Percentiles rank a stretch among this genome's conserved stretches.
Evolutionary conservation across 164 flowering plant genomes (phyloP).

Genomic region (Piper longum): DNA sequence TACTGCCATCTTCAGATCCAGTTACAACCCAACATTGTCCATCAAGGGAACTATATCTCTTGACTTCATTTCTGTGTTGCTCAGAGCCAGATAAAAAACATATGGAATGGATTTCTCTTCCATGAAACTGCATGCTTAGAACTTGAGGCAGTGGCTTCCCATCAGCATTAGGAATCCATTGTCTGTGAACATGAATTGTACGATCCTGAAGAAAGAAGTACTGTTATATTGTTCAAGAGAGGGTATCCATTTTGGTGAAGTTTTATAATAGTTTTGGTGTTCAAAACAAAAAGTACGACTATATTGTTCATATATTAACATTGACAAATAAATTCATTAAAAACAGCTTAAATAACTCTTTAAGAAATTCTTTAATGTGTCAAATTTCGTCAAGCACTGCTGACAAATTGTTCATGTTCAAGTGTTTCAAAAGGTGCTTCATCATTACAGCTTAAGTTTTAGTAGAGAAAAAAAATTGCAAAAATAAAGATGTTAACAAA

Average conservation of each 20-base stretch:
- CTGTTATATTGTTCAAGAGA: not conserved
- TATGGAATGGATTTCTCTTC: constrained; percentile 82
- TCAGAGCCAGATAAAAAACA: constrained; percentile 40
- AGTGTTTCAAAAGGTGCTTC: not conserved
- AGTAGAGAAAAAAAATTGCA: not conserved
- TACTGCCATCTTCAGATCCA: constrained; percentile 98
- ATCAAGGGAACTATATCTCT: constrained; percentile 6
- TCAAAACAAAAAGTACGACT: too few species aligned
- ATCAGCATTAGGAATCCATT: constrained; percentile 27
- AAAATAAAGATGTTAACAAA: not conserved
- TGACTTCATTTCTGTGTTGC: constrained; percentile 9
- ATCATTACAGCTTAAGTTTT: too few species aligned
- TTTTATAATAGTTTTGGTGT: too few species aligned
- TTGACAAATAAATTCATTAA: too few species aligned
- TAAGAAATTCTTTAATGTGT: too few species aligned
- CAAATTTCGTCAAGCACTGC: too few species aligned
- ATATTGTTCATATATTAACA: too few species aligned
- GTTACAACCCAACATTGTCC: constrained; percentile 67
- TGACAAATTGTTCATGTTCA: not conserved
- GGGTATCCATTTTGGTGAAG: too few species aligned
- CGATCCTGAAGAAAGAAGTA: constrained; percentile 41
- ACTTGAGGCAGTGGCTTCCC: constrained; percentile 40
- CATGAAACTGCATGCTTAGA: constrained; percentile 83
- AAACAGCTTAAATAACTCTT: too few species aligned
- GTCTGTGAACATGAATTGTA: constrained; percentile 48